These are phyloP conservation scores for Rhododendron griersonianum DNA, from an alignment of 148 eudicot species.

Conservation along the genomic window DNA sequence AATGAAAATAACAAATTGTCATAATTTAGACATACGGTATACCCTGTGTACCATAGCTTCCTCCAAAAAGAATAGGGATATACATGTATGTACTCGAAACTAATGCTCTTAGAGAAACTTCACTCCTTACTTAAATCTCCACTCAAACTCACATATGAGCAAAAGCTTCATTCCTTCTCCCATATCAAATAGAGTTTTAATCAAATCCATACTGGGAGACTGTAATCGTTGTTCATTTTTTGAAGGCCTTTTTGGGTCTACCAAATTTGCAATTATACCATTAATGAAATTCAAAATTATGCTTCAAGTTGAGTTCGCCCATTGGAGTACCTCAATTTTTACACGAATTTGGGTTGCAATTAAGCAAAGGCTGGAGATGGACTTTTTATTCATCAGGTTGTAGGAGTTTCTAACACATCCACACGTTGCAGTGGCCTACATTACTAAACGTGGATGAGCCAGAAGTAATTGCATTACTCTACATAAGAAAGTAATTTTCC, in stretches of 20 bases:
- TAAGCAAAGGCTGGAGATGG: not conserved
- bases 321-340: not conserved
- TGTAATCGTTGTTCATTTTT: not conserved
- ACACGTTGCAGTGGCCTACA: not conserved
- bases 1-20: too few species aligned
- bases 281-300: too few species aligned
- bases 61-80: not conserved
- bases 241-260: not conserved
- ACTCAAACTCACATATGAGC: not conserved
- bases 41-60: too few species aligned
- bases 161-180: not conserved
- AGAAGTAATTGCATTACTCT: not conserved
- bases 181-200: not conserved
- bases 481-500: not conserved
- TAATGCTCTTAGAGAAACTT: not conserved
- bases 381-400: too few species aligned
- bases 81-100: not conserved
- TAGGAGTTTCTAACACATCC: not conserved
- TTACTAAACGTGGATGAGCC: not conserved
- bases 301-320: not conserved
- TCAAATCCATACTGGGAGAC: not conserved
- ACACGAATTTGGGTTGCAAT: not conserved
- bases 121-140: not conserved
- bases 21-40: too few species aligned
- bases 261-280: not conserved